phyloP scores from a whole-genome alignment of 768 basidiomycete species.

The Russula vinacea region DNA sequence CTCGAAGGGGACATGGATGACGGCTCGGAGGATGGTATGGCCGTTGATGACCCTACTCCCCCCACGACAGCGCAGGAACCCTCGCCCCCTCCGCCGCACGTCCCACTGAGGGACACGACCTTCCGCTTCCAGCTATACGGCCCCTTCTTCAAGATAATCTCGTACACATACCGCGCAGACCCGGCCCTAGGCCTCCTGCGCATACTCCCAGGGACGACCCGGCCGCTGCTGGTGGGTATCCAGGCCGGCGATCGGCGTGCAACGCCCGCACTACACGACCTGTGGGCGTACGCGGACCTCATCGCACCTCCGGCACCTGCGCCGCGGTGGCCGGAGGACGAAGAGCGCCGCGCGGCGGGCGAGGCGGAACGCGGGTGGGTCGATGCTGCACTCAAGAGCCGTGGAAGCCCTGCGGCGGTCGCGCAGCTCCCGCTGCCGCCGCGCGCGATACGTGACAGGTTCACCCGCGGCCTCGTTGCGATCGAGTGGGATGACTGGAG shows the following conservation, averaged over 20 bases:
- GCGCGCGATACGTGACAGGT: slow-evolving; percentile 20
- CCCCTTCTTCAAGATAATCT: slow-evolving; percentile 26
- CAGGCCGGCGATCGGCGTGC: slow-evolving; percentile 22
- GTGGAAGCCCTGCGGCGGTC: slow-evolving; percentile 23
- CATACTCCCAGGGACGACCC: slow-evolving; percentile 24
- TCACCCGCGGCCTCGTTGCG: slow-evolving; percentile 17
- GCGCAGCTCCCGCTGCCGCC: slow-evolving; percentile 22
- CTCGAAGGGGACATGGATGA: background rate
- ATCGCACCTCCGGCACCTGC: slow-evolving; percentile 14
- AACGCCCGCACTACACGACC: slow-evolving; percentile 20
- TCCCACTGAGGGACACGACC: slow-evolving; percentile 24
- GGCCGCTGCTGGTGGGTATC: slow-evolving; percentile 21
- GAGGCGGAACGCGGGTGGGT: slow-evolving; percentile 30
- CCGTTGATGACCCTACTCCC: slow-evolving; percentile 5
- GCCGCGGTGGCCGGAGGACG: slow-evolving; percentile 27
- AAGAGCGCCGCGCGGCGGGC: slow-evolving; percentile 22
- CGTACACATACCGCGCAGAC: slow-evolving; percentile 22
- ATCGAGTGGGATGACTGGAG: slow-evolving; percentile 30
- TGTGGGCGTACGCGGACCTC: slow-evolving; percentile 27
- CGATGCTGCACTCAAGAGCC: slow-evolving; percentile 16
- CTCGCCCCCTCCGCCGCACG: slow-evolving; percentile 2
- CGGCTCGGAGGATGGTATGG: slow-evolving; percentile 18
- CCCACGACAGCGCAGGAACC: background rate
- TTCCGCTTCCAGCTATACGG: slow-evolving; percentile 30
- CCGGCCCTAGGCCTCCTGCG: slow-evolving; percentile 13